phyloP scores from a whole-genome alignment of 1,139 yeast genomes.

The Geotrichum macrosporum region DNA sequence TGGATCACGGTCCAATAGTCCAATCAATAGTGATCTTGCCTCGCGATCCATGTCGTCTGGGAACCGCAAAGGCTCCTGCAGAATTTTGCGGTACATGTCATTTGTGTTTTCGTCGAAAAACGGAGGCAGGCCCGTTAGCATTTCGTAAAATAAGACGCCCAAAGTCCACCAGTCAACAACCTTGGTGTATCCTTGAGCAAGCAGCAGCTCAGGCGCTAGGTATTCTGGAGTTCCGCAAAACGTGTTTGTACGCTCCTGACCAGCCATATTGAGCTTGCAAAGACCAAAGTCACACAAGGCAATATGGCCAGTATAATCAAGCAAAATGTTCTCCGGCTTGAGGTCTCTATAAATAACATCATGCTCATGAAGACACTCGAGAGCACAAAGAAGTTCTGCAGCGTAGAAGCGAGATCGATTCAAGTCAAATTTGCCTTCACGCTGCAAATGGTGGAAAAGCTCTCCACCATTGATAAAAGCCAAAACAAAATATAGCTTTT shows the following conservation, averaged over 20 bases:
- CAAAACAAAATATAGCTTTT: conserved; percentile 80
- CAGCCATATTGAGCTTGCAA: conserved; percentile 89
- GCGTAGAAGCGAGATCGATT: conserved; percentile 89
- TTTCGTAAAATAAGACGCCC: conserved; percentile 88
- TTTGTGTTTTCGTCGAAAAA: conserved; percentile 94
- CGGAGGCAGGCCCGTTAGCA: conserved; percentile 96
- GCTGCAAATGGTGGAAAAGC: conserved; percentile 87
- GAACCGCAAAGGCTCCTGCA: conserved; percentile 82
- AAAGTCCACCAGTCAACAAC: conserved; percentile 99
- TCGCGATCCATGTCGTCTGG: conserved; percentile 86
- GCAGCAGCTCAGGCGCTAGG: conserved; percentile 85
- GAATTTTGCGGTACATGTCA: conserved; percentile 87
- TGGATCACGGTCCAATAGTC: conserved; percentile 83
- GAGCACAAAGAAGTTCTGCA: conserved; percentile 87
- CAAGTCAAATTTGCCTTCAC: conserved; percentile 83
- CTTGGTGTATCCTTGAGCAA: conserved; percentile 92
- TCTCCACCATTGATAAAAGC: conserved; percentile 98
- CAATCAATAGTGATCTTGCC: conserved; percentile 76
- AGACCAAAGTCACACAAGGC: conserved; percentile 96
- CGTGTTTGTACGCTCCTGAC: conserved; percentile 83
- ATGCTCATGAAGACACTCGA: conserved; percentile 84
- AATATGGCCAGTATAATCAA: conserved; percentile 92
- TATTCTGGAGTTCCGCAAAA: conserved; percentile 98
- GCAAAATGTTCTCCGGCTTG: too few species aligned
- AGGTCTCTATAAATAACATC: conserved; percentile 93